Evolutionary conservation across 805 yeast genomes (phyloP), one percentile per base, ranked within the genome.

Genomic region (Torulaspora maleeae): DNA sequence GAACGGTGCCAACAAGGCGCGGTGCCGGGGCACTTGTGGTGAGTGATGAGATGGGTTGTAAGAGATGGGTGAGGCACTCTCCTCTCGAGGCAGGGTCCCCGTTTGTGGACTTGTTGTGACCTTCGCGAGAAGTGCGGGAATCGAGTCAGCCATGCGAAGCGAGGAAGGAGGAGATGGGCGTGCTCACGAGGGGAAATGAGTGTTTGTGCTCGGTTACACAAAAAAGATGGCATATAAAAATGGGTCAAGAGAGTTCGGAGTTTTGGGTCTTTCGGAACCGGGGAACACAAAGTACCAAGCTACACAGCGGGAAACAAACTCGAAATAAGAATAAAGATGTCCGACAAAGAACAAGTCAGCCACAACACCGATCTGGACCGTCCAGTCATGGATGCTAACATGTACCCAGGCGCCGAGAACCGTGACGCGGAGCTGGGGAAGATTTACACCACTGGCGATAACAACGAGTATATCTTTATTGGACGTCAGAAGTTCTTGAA

Each of bases 401-500:
- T 27, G 11, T 27, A 27, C 15, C 15, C 27, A n/a, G 39, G 13
- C 22, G 38, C 33, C 27, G 24, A 25, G 12, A 17, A 16, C 9
- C 35, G 5, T 15, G 40, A 38, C 15, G 50, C 47, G n/a, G 35
- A 41, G 19, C 20, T 50, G 16, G 47, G 47, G 4, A 59, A 59
- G 40, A 58, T 68, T 11, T 51, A 49, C 43, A 64, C 69, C 3
- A 56, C 66, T 12, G 74, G 73, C 9, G 67, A 61, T 2, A 82
- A 79, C 54, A 80, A 79, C 25, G 82, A 82, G 33, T 80, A 77
- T 58, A 73, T 86, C 47, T 78, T 71, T 51, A 75, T 86, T 52
- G 95, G 95, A 5, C 74, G 78, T 54, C 80, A 82, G 49, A 79
- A 75, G 61, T 86, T 82, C 48, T 70, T 77, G 45, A 76, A 75